Evolutionary conservation across 2,329 filamentous ascomycete species (phyloP).

Genomic region (Lachnellula arida): DNA sequence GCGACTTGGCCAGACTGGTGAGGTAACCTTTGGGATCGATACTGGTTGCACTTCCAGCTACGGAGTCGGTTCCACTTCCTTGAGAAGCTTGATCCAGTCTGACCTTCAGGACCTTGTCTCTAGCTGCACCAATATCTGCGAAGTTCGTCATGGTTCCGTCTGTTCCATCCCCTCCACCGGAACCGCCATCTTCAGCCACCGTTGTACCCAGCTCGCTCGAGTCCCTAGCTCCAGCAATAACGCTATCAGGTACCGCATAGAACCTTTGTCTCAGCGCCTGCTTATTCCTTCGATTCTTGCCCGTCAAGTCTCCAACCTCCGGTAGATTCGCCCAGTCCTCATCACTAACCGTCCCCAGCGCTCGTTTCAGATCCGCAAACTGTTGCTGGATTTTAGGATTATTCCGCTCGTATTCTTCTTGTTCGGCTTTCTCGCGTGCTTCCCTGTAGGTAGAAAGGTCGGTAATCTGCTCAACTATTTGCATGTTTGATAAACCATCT

Average conservation of each 20-base stretch:
- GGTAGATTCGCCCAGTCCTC: slow-evolving; percentile 96
- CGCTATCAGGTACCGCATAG: slow-evolving; percentile 95
- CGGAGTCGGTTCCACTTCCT: slow-evolving; percentile 61
- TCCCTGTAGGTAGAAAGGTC: slow-evolving; percentile 74
- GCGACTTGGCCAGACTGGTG: slow-evolving; percentile 80
- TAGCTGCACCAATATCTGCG: slow-evolving; percentile 90
- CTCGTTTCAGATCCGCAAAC: slow-evolving; percentile 92
- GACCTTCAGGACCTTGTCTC: slow-evolving; percentile 95
- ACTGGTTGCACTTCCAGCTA: slow-evolving; percentile 76
- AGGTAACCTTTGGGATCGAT: slow-evolving; percentile 96
- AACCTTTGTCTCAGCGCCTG: slow-evolving; percentile 80
- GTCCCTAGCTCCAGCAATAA: slow-evolving; percentile 80
- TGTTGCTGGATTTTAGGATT: slow-evolving; percentile 98
- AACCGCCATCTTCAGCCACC: slow-evolving; percentile 71
- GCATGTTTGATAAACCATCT: slow-evolving; percentile 63
- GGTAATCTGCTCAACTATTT: slow-evolving; percentile 71
- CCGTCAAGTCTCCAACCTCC: slow-evolving; percentile 93
- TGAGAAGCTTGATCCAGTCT: slow-evolving; percentile 84
- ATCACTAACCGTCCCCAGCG: slow-evolving; percentile 80
- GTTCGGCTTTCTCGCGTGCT: slow-evolving; percentile 85
- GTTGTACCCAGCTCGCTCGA: slow-evolving; percentile 80
- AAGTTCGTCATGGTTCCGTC: slow-evolving; percentile 98
- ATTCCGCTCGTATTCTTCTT: slow-evolving; percentile 91
- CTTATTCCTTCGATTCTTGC: slow-evolving; percentile 82
- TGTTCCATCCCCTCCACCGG: slow-evolving; percentile 45